Base-by-base conservation (phyloP, 1,139 yeast species). In the Suhomyces atakaporum region DNA sequence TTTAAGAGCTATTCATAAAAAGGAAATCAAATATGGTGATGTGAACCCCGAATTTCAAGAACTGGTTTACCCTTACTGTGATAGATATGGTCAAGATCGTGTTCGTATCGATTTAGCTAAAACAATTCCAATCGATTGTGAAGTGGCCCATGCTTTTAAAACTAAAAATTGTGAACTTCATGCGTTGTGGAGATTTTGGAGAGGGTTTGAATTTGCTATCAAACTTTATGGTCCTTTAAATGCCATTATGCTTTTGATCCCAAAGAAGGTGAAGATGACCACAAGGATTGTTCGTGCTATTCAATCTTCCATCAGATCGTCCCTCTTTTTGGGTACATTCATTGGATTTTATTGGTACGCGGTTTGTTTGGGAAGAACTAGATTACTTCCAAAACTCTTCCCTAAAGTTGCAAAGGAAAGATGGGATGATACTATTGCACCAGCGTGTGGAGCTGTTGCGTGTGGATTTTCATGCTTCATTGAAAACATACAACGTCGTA, bases 311-410 rank as follows among this genome's bases (percentile, higher is more conserved):
- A 18, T 54, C 2, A 46, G 70, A 29, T 63, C 69, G 7, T 62
- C 69, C 8, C 47, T 57, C 29, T 65, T 65, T 42, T 52, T 65
- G 38, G 69, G 65, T 3, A 46, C 64, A 2, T 65, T 53, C 40
- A 65, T 64, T 28, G 58, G 55, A 4, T 47, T 65, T 31, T 56
- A 54, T 42, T 65, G 71, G 71, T 65, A 65, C 39, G 66, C 63
- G 2, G 71, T 64, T 10, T 65, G 71, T 46, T 53, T 64, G 31
- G 56, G 61, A 3, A 49, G 71, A 38, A 57, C 55, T 11, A 46
- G 70, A 34, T 34, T 63, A 8, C 40, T 59, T 4, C 70, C 70
- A 1, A 40, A 40, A 14, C 31, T 64, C 8, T 60, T 63, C 39
- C 70, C 71, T 3, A 36, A 47, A 2, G 50, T 54, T 1, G 64